Conservation (phyloP, 306 rosid species). For the Fagus crenata region DNA sequence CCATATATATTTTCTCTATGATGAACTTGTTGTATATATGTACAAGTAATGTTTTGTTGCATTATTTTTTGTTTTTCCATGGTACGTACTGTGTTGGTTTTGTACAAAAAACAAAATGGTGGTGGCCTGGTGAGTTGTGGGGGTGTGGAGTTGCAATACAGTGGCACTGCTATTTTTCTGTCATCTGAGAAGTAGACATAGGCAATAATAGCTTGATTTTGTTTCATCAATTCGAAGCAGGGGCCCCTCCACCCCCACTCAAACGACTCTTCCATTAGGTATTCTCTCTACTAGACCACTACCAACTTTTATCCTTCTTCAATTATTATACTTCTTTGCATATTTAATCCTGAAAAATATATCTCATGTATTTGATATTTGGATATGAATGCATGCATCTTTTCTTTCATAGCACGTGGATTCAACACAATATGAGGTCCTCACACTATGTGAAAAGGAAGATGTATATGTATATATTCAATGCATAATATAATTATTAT, state of each 20-base stretch:
- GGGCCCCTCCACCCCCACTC: conserved; percentile 46
- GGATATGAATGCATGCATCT: too few species aligned
- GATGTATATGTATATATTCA: too few species aligned
- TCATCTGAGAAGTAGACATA: conserved; percentile 65
- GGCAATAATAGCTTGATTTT: conserved; percentile 66
- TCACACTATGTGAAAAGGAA: too few species aligned
- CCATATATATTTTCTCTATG: conserved; percentile 20
- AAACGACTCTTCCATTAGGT: conserved; percentile 27
- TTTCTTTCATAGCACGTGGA: too few species aligned
- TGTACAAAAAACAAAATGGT: not conserved
- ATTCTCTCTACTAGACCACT: conserved; percentile 25
- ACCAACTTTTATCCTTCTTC: conserved; percentile 53
- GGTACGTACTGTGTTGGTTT: not conserved
- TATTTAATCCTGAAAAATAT: not conserved
- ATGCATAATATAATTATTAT: too few species aligned
- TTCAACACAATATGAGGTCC: too few species aligned
- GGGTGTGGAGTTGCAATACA: conserved; percentile 36
- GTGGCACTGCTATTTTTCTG: conserved; percentile 46
- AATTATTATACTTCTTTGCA: conserved; percentile 32
- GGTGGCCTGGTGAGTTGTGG: conserved; percentile 27
- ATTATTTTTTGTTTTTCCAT: not conserved
- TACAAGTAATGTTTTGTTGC: not conserved
- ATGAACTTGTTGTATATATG: conserved; percentile 17
- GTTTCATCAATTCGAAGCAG: conserved; percentile 54
- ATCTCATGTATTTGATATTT: too few species aligned